Conservation (phyloP, 345 rosid species). For the Citrus sinensis region DVS_A1.0 CM039163.1:20905001-20905500, state of each 20-base stretch:
- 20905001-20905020: neutral
- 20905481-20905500: slow-evolving; percentile 45
- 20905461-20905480: neutral
- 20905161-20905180: slow-evolving; percentile 89
- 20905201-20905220: slow-evolving; percentile 73
- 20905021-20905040: neutral
- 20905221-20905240: slow-evolving; percentile 96
- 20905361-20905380: slow-evolving; percentile 38
- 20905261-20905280: slow-evolving; percentile 90
- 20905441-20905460: neutral
- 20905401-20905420: neutral
- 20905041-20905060: slow-evolving; percentile 1
- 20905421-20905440: neutral
- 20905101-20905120: slow-evolving; percentile 81
- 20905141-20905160: slow-evolving; percentile 79
- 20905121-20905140: slow-evolving; percentile 93
- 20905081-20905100: slow-evolving; percentile 98
- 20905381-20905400: neutral
- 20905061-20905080: slow-evolving; percentile 5
- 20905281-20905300: slow-evolving; percentile 94
- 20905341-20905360: slow-evolving; percentile 86
- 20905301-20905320: slow-evolving; percentile 75
- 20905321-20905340: slow-evolving; percentile 81
- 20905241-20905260: slow-evolving; percentile 84
- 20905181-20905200: slow-evolving; percentile 97